These are phyloP conservation scores for Trichoderma hamatum DNA, from an alignment of 2,329 filamentous ascomycete genomes.

Conservation along the genomic window DNA sequence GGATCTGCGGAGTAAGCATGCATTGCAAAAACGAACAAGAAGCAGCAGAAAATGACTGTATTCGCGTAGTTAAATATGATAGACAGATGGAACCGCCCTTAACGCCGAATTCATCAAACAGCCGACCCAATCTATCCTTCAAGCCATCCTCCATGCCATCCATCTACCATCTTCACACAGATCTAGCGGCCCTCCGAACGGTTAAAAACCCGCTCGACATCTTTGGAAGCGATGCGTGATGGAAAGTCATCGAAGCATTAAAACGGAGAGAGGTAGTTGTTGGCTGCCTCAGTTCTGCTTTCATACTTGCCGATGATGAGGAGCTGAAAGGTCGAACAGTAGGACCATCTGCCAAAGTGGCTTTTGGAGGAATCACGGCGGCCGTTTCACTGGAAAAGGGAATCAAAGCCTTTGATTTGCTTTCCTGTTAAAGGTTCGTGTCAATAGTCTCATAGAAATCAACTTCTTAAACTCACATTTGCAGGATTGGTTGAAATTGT, in stretches of 20 bases:
- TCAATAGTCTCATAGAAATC: neutral
- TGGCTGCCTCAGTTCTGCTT: neutral
- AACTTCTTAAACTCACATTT: neutral
- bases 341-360: neutral
- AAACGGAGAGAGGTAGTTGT: neutral
- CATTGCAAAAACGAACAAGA: neutral
- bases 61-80: neutral
- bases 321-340: neutral
- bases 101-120: neutral
- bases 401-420: conserved; percentile 8
- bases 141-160: conserved; percentile 21
- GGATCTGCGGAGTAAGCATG: neutral
- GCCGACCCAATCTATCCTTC: neutral
- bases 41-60: neutral
- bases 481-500: neutral
- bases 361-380: neutral
- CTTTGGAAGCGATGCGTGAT: neutral
- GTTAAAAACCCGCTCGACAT: conserved; percentile 34
- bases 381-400: neutral
- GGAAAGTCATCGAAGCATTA: neutral
- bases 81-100: neutral
- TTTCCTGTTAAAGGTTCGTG: neutral
- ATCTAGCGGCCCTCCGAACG: conserved; percentile 27
- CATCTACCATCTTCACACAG: neutral
- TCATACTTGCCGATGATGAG: neutral